Evolutionary conservation across 352 stramenopile species (phyloP), one percentile per base, ranked within the genome.

Genomic region (Globisporangium recalcitrans): DNA sequence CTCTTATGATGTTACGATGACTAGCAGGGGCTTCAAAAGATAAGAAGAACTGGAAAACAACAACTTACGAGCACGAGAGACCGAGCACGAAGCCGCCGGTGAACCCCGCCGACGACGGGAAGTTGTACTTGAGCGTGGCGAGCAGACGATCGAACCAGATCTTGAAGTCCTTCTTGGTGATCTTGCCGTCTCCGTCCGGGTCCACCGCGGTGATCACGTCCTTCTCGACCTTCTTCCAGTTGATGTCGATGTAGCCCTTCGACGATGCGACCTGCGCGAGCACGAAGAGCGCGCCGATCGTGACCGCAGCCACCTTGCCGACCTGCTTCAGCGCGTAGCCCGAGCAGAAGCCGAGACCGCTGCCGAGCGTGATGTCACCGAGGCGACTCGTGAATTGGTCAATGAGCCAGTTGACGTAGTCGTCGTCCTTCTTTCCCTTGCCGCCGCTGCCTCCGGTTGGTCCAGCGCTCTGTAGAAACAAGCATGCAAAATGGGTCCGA

Each of bases 191-290:
- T 60, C 80, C 78, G 66, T 95, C 83, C 0, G 79, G 74, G 67
- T 96, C 88, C 29, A 96, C 79, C n/a, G 81, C 79, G 21, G 70
- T 70, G 60, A 93, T 85, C 46, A 92, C 79, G 64, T 95, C 87
- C 56, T 90, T 90, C 58, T 96, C 82, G 34, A 96, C 79, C 72
- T 96, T 96, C 58, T 77, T 74, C 88, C 87, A 96, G 67, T 96
- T 88, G 61, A 96, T 92, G 60, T 95, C 71, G 62, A 96, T 89
- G 80, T 96, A 96, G 40, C 88, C 88, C 52, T 91, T 83, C 36
- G 85, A 91, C 52, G 79, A 74, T 16, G 88, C 82, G n/a, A 81
- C 46, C 66, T 83, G 62, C 22, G 77, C 82, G 22, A 91, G 66
- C 52, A 95, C 57, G 72, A 96, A 96, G 31, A 93, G 58, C 19